Conservation (phyloP, 495 filamentous ascomycete genomes). For the Cladorrhinum samala region DNA sequence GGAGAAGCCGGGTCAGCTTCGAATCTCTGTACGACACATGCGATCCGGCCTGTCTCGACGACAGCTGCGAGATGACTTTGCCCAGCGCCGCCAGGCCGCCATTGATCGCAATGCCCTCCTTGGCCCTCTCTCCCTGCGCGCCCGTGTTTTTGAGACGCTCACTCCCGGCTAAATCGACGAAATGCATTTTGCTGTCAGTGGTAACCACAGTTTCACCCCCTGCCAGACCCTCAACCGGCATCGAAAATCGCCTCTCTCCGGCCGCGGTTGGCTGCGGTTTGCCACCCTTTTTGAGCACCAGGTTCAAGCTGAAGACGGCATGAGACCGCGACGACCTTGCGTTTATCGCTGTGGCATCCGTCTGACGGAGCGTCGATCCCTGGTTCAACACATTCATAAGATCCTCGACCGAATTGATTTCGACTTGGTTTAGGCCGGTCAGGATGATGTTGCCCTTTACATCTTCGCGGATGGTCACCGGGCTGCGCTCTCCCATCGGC, state of each 20-base stretch:
- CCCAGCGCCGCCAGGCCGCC: constrained; percentile 90
- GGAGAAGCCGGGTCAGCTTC: constrained; percentile 86
- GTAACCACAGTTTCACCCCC: constrained; percentile 64
- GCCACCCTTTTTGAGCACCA: constrained; percentile 72
- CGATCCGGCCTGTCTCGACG: constrained; percentile 76
- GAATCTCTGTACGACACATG: constrained; percentile 99
- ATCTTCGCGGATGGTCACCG: constrained; percentile 86
- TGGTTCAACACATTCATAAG: constrained; percentile 82
- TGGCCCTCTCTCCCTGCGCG: constrained; percentile 89
- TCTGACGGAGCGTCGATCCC: constrained; percentile 91
- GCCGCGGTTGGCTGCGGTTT: constrained; percentile 42
- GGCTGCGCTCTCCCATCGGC: constrained; percentile 58
- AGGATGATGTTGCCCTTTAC: constrained; percentile 91
- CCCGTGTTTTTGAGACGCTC: constrained; percentile 96
- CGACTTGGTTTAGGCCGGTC: constrained; percentile 81
- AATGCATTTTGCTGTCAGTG: constrained; percentile 96
- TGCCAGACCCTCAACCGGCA: constrained; percentile 76
- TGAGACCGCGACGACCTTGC: constrained; percentile 98
- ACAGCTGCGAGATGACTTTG: constrained; percentile 97
- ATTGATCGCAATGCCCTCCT: constrained; percentile 98
- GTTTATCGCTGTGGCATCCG: constrained; percentile 98
- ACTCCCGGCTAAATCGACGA: constrained; percentile 96
- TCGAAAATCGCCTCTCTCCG: constrained; percentile 79
- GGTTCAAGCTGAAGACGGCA: constrained; percentile 92
- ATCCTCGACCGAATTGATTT: constrained; percentile 89